phyloP scores from a whole-genome alignment of 345 rosid species.

The Acer negundo region DNA sequence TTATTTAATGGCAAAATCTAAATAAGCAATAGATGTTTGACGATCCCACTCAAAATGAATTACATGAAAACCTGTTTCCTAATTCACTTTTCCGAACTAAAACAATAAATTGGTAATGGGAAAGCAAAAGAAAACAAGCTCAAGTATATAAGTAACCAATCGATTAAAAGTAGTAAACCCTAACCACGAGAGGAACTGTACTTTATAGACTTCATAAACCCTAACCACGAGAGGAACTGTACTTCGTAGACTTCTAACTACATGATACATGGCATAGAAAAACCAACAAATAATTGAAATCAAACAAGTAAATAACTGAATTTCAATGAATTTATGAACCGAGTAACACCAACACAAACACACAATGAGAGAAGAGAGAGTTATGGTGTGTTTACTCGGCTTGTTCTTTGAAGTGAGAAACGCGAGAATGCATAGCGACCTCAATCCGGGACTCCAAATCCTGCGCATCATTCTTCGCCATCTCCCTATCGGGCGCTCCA shows the following conservation, averaged over 20 bases:
- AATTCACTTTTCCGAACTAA: neutral
- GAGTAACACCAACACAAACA: neutral
- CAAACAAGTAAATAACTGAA: neutral
- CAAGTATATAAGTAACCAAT: neutral
- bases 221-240: neutral
- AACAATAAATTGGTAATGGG: neutral
- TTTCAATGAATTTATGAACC: neutral
- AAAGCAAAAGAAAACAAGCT: neutral
- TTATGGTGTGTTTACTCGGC: constrained; percentile 51
- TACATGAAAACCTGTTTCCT: neutral
- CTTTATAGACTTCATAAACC: constrained; percentile 3
- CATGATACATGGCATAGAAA: neutral
- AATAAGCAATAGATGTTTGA: neutral
- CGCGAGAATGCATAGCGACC: constrained; percentile 74
- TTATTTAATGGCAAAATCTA: too few relatives aligned
- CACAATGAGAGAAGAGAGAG: constrained; percentile 19
- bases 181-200: neutral
- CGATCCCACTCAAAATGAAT: neutral
- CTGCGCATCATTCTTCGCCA: constrained; percentile 15
- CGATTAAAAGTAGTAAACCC: neutral
- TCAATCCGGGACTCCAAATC: constrained; percentile 56
- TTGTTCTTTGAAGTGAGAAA: constrained; percentile 58
- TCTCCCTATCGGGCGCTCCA: constrained; percentile 27
- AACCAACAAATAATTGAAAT: neutral
- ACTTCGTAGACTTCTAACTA: neutral